A percentile compares a stretch with the other conserved stretches of the same genome.
Conservation (phyloP, 2,329 filamentous ascomycete genomes). For the Fusarium temperatum region DNA sequence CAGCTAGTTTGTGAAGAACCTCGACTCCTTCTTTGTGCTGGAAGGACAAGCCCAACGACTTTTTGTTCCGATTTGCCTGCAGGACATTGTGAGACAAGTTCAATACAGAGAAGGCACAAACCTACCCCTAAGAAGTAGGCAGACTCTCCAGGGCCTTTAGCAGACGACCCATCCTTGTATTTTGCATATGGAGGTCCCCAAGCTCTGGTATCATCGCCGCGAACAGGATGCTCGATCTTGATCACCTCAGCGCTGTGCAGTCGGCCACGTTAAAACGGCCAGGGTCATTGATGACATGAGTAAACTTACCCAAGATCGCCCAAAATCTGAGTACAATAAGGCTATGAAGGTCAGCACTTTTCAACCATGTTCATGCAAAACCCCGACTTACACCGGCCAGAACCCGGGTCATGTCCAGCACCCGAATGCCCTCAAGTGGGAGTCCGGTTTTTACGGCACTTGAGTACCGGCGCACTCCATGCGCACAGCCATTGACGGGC, state of each 20-base stretch:
- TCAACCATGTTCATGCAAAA: neutral
- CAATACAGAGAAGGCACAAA: neutral
- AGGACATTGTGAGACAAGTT: constrained; percentile 20
- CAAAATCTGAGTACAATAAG: constrained; percentile 96
- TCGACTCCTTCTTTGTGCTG: constrained; percentile 84
- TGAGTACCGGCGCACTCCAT: constrained; percentile 44
- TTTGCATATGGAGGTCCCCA: constrained; percentile 96
- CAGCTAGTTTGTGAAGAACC: constrained; percentile 85
- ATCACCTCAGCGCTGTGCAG: constrained; percentile 85
- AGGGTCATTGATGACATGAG: neutral
- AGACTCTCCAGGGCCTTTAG: constrained; percentile 83
- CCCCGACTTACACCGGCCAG: constrained; percentile 80
- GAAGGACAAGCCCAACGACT: constrained; percentile 91
- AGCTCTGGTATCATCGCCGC: constrained; percentile 92
- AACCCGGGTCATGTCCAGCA: constrained; percentile 96
- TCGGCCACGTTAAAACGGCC: constrained; percentile 18
- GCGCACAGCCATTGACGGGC: constrained; percentile 30
- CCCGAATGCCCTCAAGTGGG: constrained; percentile 85
- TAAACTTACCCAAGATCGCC: constrained; percentile 87
- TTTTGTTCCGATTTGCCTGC: constrained; percentile 96
- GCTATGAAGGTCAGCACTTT: constrained; percentile 61
- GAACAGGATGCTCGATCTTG: constrained; percentile 92
- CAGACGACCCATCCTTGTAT: constrained; percentile 69
- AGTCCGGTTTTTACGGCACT: constrained; percentile 47
- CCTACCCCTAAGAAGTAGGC: constrained; percentile 93